Percentiles rank a stretch among this genome's conserved stretches.
Conservation (phyloP, 2,329 filamentous ascomycete genomes). For the Paracoccidioides lutzii region DNA sequence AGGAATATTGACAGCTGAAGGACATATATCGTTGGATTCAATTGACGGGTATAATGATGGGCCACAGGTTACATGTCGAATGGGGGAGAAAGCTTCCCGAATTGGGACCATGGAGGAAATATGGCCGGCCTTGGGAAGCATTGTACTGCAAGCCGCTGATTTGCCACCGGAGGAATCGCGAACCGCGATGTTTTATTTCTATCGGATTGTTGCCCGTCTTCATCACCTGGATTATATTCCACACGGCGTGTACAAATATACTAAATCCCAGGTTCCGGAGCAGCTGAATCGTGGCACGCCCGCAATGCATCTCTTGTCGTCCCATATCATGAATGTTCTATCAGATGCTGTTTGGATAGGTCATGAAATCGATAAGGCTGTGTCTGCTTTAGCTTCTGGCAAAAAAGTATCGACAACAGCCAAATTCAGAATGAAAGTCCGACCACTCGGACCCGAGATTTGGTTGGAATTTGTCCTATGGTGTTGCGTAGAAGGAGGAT, state of each 20-base stretch:
- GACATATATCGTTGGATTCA: constrained; percentile 1
- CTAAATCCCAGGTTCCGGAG: constrained; percentile 15
- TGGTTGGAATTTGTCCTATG: constrained; percentile 40
- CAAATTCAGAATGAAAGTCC: constrained; percentile 29
- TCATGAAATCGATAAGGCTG: constrained; percentile 27
- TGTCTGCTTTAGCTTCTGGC: constrained; percentile 24
- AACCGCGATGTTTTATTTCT: constrained; percentile 32
- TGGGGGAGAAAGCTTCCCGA: constrained; percentile 6
- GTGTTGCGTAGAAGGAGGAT: constrained; percentile 38
- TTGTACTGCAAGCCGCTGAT: constrained; percentile 33
- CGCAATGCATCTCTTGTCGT: constrained; percentile 31
- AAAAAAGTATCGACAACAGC: constrained; percentile 25
- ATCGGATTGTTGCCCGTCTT: constrained; percentile 32
- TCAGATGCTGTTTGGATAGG: constrained; percentile 35
- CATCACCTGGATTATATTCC: constrained; percentile 34
- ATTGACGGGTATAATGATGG: constrained; percentile 10
- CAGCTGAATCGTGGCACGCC: constrained; percentile 26
- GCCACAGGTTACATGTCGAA: constrained; percentile 6
- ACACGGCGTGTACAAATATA: constrained; percentile 31
- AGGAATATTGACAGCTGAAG: background rate
- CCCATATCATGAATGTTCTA: constrained; percentile 34
- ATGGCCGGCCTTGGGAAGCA: constrained; percentile 26
- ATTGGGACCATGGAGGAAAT: constrained; percentile 24
- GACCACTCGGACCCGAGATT: constrained; percentile 34
- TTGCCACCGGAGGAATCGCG: constrained; percentile 21